Base-by-base conservation (phyloP, 2,329 filamentous ascomycete species). In the Fusarium luffae region DNA sequence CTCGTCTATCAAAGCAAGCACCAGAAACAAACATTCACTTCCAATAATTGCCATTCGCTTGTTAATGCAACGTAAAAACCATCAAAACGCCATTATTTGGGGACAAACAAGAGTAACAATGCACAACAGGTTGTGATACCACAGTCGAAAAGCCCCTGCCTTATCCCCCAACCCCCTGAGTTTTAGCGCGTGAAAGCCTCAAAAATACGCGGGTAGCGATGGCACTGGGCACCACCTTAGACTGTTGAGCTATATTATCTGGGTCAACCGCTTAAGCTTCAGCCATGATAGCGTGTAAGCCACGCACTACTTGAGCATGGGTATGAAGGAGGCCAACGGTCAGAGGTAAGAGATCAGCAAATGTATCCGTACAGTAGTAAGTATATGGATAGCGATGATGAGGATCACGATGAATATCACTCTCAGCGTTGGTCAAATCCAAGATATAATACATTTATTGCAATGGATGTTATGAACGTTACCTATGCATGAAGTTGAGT, bases 121-220 rank as follows among this genome's bases (percentile, higher is more conserved):
- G 16, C 46, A 48, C 28, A 57, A 46, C 44, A 34, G 21, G 41
- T n/a, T 49, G 16, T 34, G 32, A 54, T 32, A 27, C 59, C 28
- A 48, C 34, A 16, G 37, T 43, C n/a, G 54, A 57, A 58, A 57
- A 44, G 28, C 32, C 54, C 68, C 62, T 70, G 56, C 41, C 41
- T 49, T 55, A 23, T 43, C 41, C 18, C 49, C 69, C 69, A 68
- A 55, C 63, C 69, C 65, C 69, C 69, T 59, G 58, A 68, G 54
- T 37, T 72, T 72, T 68, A 72, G 69, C 40, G 56, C 40, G 56
- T 34, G 16, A 13, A 21, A 10, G 16, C 4, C 25, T 27, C 14
- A 51, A 68, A 51, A 70, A 70, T 70, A 21, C 47, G n/a, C 16
- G 9, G 12, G 25, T 52, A 28, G 16, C n/a, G 18, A 43, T 13